Evolutionary conservation across 352 stramenopile species (phyloP).

Genomic region (Phytophthora capsici): DNA sequence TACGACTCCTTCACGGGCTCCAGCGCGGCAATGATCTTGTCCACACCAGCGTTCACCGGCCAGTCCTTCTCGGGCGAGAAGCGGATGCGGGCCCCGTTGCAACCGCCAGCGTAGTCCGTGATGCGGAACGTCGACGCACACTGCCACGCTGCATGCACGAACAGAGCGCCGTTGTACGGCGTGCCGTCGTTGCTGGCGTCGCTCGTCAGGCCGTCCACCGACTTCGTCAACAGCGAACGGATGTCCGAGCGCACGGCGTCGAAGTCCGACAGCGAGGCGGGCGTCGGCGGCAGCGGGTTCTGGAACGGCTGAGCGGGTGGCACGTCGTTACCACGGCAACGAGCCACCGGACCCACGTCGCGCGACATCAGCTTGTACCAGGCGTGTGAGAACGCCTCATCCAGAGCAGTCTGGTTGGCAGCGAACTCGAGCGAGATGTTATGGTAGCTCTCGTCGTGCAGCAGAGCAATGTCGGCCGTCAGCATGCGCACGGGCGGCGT

Average conservation of each 20-base stretch:
- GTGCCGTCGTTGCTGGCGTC: constrained; percentile 41
- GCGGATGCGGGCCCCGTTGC: constrained; percentile 86
- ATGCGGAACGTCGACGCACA: constrained; percentile 87
- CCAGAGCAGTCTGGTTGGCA: constrained; percentile 61
- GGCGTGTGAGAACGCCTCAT: constrained; percentile 78
- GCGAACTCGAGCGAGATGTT: constrained; percentile 76
- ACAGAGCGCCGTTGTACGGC: constrained; percentile 40
- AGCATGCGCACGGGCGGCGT: constrained; percentile 81
- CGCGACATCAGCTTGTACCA: constrained; percentile 65
- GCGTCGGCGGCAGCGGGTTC: constrained; percentile 50
- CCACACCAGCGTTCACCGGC: constrained; percentile 85
- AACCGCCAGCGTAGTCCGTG: constrained; percentile 77
- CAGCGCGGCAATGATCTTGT: constrained; percentile 76
- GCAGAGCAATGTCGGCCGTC: constrained; percentile 80
- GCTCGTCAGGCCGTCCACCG: constrained; percentile 32
- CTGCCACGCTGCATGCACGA: constrained; percentile 90
- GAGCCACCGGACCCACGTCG: constrained; percentile 59
- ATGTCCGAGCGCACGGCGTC: constrained; percentile 37
- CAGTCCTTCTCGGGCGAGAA: constrained; percentile 85
- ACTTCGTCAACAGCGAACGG: constrained; percentile 34
- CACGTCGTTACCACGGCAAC: constrained; percentile 49
- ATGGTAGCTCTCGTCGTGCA: constrained; percentile 70
- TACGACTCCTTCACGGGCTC: constrained; percentile 91
- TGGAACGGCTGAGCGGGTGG: constrained; percentile 58
- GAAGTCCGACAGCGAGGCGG: constrained; percentile 38